Percentiles rank a stretch among this genome's conserved stretches.
Conservation (phyloP, 768 basidiomycete species). For the Pleurotus cornucopiae region DNA sequence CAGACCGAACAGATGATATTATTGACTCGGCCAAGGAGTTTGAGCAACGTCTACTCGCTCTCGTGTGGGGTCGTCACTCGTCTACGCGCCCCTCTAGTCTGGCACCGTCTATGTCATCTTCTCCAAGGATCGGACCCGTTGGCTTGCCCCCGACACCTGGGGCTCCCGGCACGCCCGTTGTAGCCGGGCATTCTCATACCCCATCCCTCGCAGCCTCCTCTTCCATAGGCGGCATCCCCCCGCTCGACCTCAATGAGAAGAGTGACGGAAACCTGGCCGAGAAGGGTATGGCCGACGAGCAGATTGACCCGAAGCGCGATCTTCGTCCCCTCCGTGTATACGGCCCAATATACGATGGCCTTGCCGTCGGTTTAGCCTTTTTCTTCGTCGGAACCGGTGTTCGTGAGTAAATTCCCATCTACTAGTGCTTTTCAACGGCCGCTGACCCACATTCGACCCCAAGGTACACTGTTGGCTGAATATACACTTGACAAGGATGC, state of each 20-base stretch:
- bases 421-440: neutral
- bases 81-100: constrained; percentile 10
- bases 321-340: constrained; percentile 10
- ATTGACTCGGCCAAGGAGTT: constrained; percentile 70
- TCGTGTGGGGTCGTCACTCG: constrained; percentile 63
- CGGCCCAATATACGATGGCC: constrained; percentile 10
- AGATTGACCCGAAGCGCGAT: constrained; percentile 15
- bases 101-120: constrained; percentile 21
- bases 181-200: constrained; percentile 12
- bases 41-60: constrained; percentile 74
- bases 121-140: constrained; percentile 47
- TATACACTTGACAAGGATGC: constrained; percentile 60
- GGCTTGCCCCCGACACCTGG: constrained; percentile 55
- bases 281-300: constrained; percentile 17
- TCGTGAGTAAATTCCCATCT: constrained; percentile 13
- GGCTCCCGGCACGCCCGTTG: constrained; percentile 10
- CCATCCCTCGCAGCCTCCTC: constrained; percentile 15
- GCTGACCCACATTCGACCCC: constrained; percentile 57
- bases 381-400: constrained; percentile 7
- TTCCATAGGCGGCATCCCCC: neutral
- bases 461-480: constrained; percentile 60
- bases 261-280: constrained; percentile 7
- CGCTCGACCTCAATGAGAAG: constrained; percentile 32
- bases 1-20: constrained; percentile 63
- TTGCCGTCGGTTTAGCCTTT: neutral